Evolutionary conservation across 768 basidiomycete genomes (phyloP), one percentile per base, ranked within the genome.

Genomic region (Leccinum barrowsii): DNA sequence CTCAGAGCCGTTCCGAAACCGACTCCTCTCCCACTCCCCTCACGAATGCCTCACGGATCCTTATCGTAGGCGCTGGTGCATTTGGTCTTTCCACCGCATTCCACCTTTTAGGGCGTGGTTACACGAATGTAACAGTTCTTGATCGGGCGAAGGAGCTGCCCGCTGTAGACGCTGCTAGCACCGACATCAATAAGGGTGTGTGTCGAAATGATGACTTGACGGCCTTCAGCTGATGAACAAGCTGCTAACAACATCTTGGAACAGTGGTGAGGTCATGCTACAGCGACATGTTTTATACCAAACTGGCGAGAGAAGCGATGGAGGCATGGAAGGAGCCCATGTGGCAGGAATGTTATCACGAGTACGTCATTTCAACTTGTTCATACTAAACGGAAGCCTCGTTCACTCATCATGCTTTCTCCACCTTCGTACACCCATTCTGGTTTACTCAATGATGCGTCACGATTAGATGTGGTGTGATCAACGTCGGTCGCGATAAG

Each of bases 11-110:
- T 44, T 19, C 19, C 10, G 10, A 55, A 54, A 1, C 60, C 59
- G 59, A 37, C 52, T 50, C 6, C 15, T 47, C 7, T 54, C 1
- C 21, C 19, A 26, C n/a, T 37, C 30, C 42, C 4, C 54, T 64
- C 35, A 46, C 55, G 49, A 58, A 50, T n/a, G 10, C 58, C 37
- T 65, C 69, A 5, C 63, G 52, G 40, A 59, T 71, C 48, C 66
- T 93, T 54, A 86, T 94, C 59, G 77, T 92, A 46, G 92, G 92
- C 26, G 86, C 90, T 42, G 92, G 92, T 5, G 86, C 86, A 62
- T 95, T 95, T 69, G 94, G 94, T 6, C 76, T 92, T 52, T 94
- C 92, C 17, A 90, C 94, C 0, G 94, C 93, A 2, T 81, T 85
- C 63, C 85, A 92, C 68, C 84, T 96, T 53, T 77, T 95, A 51